These are phyloP conservation scores for Hypoxylon sp. DNA, from an alignment of 2,329 filamentous ascomycete species.

Conservation along the genomic window DNA sequence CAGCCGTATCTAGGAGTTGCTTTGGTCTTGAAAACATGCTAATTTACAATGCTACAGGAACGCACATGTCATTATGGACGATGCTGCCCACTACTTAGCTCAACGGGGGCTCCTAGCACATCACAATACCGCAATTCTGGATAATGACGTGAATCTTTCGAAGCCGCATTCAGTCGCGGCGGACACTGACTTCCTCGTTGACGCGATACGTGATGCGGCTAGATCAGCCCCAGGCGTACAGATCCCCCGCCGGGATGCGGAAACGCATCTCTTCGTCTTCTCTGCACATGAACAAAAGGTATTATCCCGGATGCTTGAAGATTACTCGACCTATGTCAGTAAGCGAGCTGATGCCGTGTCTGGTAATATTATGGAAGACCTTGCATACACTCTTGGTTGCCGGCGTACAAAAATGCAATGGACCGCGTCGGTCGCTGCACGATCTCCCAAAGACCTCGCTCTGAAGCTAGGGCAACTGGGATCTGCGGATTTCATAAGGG, in stretches of 20 bases:
- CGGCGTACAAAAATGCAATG: constrained; percentile 63
- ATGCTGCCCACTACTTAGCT: constrained; percentile 60
- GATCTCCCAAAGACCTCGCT: constrained; percentile 54
- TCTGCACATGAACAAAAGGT: constrained; percentile 62
- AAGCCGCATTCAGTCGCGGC: neutral
- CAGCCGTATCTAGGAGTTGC: neutral
- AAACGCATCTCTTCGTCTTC: constrained; percentile 59
- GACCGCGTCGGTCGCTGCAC: constrained; percentile 59
- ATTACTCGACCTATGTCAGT: constrained; percentile 55
- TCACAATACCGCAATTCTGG: constrained; percentile 54
- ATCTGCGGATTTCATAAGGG: constrained; percentile 29
- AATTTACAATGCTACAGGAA: constrained; percentile 20
- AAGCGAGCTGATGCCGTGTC: constrained; percentile 30
- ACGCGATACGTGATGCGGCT: neutral
- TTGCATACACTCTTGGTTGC: constrained; percentile 63
- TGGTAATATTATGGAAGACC: constrained; percentile 55
- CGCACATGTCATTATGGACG: constrained; percentile 65
- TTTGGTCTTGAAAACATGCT: constrained; percentile 1
- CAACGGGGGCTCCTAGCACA: constrained; percentile 56
- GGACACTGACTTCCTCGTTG: neutral
- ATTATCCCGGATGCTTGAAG: constrained; percentile 56
- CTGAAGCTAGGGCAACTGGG: constrained; percentile 35
- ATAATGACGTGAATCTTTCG: constrained; percentile 25
- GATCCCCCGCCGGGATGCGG: constrained; percentile 22
- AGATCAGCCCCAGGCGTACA: constrained; percentile 11